A percentile compares a stretch with the other conserved stretches of the same genome.
These are phyloP conservation scores for Drosera capensis DNA, from an alignment of 148 eudicot genomes.

Conservation along the genomic window DNA sequence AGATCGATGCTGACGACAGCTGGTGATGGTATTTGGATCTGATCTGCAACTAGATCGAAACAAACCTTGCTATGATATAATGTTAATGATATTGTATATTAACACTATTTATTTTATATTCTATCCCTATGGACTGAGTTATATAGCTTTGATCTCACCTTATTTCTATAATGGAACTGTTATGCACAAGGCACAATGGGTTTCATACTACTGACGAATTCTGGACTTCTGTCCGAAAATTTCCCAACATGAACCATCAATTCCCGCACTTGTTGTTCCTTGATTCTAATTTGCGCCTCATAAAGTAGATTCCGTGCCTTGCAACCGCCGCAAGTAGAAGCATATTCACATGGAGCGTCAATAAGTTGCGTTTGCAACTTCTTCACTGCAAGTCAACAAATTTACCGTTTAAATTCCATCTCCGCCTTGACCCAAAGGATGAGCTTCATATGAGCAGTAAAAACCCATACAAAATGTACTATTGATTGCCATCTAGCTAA, in stretches of 20 bases:
- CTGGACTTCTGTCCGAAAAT: constrained; percentile 42
- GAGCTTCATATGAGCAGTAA: no score
- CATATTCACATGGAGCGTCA: constrained; percentile 94
- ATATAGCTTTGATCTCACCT: constrained; percentile 28
- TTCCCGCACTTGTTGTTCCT: constrained; percentile 80
- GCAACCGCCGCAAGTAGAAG: constrained; percentile 92
- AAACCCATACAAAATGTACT: no score
- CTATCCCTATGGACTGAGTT: no score
- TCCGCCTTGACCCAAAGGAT: no score
- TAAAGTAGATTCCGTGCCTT: constrained; percentile 74
- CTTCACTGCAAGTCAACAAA: constrained; percentile 33
- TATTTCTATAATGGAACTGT: constrained; percentile 91
- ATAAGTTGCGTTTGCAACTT: constrained; percentile 74
- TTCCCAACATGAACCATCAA: constrained; percentile 68
- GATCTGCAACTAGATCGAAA: no score
- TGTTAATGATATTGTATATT: no score
- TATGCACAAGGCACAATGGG: constrained; percentile 82
- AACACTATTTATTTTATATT: no score
- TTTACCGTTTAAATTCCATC: no score
- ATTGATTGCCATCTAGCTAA: no score
- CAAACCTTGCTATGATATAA: no score
- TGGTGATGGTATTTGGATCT: no score
- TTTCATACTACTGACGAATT: constrained; percentile 35
- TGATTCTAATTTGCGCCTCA: constrained; percentile 80
- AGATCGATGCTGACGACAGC: no score